Evolutionary conservation across 306 rosid species (phyloP).

Genomic region (Alnus glutinosa): DNA sequence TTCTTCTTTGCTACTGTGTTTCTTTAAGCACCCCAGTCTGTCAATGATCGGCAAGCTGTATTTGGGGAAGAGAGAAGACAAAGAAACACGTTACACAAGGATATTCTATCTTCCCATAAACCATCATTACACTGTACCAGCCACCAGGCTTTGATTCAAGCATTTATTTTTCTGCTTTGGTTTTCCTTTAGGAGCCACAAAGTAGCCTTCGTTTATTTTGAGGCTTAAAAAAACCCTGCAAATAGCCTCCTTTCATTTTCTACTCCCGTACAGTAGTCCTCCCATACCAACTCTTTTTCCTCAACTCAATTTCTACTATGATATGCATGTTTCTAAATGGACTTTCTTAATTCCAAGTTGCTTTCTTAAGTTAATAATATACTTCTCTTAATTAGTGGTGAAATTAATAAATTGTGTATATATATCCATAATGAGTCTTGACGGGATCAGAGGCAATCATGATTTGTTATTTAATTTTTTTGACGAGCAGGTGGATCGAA

Average conservation of each 20-base stretch:
- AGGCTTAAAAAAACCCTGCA: neutral
- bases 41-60: neutral
- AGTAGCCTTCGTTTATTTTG: neutral
- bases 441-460: neutral
- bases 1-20: neutral
- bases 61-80: slow-evolving; percentile 22
- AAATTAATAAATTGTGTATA: neutral
- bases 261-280: neutral
- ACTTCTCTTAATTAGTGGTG: neutral
- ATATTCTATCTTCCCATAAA: slow-evolving; percentile 23
- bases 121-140: slow-evolving; percentile 29
- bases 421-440: neutral
- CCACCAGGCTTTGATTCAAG: slow-evolving; percentile 29
- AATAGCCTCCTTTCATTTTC: no score
- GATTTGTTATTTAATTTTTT: no score
- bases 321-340: neutral
- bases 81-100: neutral
- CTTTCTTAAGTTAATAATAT: neutral
- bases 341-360: neutral
- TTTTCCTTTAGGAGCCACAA: slow-evolving; percentile 29
- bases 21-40: slow-evolving; percentile 2
- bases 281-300: no score
- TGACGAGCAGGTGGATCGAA: slow-evolving; percentile 72
- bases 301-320: neutral
- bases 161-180: slow-evolving; percentile 26